Evolutionary conservation across 495 filamentous ascomycete species (phyloP).

Genomic region (Penicillium goetzii): DNA sequence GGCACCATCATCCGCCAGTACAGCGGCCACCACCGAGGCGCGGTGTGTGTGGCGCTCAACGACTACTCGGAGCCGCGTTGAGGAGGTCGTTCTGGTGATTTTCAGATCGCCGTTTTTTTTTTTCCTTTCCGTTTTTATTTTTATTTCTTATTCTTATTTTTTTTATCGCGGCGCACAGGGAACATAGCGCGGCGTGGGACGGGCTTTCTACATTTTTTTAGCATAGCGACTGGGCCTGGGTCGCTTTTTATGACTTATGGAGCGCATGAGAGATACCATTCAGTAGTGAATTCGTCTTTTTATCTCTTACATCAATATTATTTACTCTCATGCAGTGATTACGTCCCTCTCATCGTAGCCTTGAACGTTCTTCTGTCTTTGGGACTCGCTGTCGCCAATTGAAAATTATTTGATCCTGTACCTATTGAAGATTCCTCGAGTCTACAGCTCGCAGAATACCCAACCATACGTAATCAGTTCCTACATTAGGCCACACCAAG

Average conservation of each 20-base stretch:
- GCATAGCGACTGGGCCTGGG: not conserved
- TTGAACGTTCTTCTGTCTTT: not conserved
- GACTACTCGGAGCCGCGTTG: conserved; percentile 82
- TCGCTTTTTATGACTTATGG: conserved; percentile 5
- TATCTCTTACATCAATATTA: not conserved
- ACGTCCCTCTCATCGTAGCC: not conserved
- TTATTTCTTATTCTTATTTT: conserved; percentile 6
- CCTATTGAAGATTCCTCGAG: not conserved
- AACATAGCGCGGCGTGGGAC: conserved; percentile 10
- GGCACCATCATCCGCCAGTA: conserved; percentile 95
- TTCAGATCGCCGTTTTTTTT: not conserved
- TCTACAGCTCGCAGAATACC: too few relatives aligned
- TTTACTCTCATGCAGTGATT: not conserved
- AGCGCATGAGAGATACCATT: conserved; percentile 2
- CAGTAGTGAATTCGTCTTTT: not conserved
- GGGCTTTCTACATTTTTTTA: not conserved
- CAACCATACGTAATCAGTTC: not conserved
- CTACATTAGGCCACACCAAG: not conserved
- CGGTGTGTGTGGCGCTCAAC: conserved; percentile 95
- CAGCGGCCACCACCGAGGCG: conserved; percentile 94
- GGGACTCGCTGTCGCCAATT: not conserved
- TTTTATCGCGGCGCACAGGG: conserved; percentile 12
- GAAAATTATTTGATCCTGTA: not conserved
- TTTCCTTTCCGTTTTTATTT: too few relatives aligned
- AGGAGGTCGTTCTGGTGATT: not conserved